Evolutionary conservation across 108 stramenopile genomes (phyloP), one percentile per base, ranked within the genome.

Genomic region (Schizochytrium sp.): DNA sequence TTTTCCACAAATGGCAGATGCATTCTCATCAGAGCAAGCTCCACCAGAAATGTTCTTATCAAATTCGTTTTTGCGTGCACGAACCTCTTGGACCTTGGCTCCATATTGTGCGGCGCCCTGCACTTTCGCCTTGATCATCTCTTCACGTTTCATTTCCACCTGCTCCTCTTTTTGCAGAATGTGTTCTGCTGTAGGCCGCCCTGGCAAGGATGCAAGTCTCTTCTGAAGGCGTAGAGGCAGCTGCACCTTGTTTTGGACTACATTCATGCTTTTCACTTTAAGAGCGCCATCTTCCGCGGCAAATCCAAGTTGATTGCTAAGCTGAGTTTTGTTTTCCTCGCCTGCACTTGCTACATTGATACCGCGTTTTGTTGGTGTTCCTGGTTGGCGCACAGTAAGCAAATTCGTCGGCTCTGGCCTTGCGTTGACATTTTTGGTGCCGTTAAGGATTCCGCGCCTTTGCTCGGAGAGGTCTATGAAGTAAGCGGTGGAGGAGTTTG

Each of bases 381-480:
- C 76, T 5, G 76, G 76, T 53, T 83, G 49, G 28, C 76, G 76
- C 76, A 19, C 76, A 5, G 76, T 83, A 10, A 83, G 76, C 76
- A 50, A 40, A 40, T 83, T 83, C 0, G 76, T 53, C 7, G 76
- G 76, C 76, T 83, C 76, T n/a, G 41, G 40, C 72, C 55, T 49
- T 28, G 28, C 28, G 28, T 28, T 28, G 28, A 28, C 28, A 28
- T 28, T 28, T 28, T 28, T 28, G 28, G 28, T 28, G 28, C 28
- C 28, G 28, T 28, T 28, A 28, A 28, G 28, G 28, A 28, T 28
- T 28, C 28, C 28, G 28, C 28, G 28, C 28, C 28, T 28, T 28
- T 28, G 28, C 28, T 28, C 28, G 28, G 28, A 28, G 28, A 28
- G 28, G 28, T 28, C 28, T 28, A 28, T 28, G 28, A 28, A 28